Evolutionary conservation across 2,329 filamentous ascomycete species (phyloP).

Genomic region (Aspergillus carbonarius): DNA sequence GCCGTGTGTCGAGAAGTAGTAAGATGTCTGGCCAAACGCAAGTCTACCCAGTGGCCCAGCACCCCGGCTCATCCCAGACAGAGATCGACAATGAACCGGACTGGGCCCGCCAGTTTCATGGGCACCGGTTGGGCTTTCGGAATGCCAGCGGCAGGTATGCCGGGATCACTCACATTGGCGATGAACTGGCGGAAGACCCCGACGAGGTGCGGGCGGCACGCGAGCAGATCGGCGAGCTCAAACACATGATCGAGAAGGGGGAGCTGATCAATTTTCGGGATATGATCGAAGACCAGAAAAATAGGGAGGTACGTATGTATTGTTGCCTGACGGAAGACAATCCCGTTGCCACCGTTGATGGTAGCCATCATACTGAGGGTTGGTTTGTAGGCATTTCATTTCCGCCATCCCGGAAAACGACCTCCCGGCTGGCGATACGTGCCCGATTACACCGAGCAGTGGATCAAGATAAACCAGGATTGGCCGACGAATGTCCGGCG

Average conservation of each 20-base stretch:
- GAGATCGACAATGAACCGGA: background rate
- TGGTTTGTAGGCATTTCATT: constrained; percentile 42
- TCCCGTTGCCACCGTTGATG: background rate
- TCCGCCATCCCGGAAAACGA: constrained; percentile 45
- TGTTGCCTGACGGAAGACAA: no score
- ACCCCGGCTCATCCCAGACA: background rate
- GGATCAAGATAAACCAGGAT: constrained; percentile 49
- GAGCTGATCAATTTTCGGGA: constrained; percentile 28
- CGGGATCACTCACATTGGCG: constrained; percentile 1
- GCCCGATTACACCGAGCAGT: constrained; percentile 50
- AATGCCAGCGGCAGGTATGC: background rate
- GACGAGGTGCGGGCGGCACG: constrained; percentile 15
- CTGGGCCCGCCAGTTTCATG: background rate
- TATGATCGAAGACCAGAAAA: constrained; percentile 25
- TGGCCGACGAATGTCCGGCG: constrained; percentile 48
- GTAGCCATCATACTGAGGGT: background rate
- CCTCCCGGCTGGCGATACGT: constrained; percentile 53
- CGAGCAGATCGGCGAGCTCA: constrained; percentile 21
- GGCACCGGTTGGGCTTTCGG: background rate
- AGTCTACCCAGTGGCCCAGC: background rate
- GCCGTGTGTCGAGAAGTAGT: background rate
- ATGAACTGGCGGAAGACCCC: constrained; percentile 24
- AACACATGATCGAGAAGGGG: constrained; percentile 22
- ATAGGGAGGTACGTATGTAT: constrained; percentile 13
- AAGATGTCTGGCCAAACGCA: background rate